These are phyloP conservation scores for Leptographium lundbergii DNA, from an alignment of 2,329 filamentous ascomycete species.

Conservation along the genomic window DNA sequence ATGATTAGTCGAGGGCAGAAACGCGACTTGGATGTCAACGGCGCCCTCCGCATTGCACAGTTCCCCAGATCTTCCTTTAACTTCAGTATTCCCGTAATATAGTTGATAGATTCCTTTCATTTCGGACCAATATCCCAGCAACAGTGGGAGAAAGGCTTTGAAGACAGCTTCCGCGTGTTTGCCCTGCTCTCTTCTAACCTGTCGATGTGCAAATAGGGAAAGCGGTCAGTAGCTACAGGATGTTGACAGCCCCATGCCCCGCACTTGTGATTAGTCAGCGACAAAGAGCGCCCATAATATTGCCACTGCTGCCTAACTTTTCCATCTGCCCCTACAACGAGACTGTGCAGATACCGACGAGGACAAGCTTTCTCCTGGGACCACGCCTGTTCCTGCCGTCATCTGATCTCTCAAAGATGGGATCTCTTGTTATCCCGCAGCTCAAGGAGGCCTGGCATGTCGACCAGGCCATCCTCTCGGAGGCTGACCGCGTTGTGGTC, in stretches of 20 bases:
- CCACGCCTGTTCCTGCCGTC: background rate
- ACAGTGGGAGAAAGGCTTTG: too few species aligned
- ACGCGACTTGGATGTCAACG: background rate
- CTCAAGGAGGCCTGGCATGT: conserved; percentile 93
- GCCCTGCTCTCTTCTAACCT: too few species aligned
- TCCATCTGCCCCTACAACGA: too few species aligned
- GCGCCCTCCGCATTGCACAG: background rate
- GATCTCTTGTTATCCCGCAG: conserved; percentile 86
- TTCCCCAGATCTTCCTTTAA: too few species aligned
- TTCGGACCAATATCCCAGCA: too few species aligned
- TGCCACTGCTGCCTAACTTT: background rate
- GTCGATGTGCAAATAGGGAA: background rate
- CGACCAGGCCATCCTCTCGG: conserved; percentile 80
- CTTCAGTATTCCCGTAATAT: too few species aligned
- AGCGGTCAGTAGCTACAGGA: background rate
- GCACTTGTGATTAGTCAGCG: background rate
- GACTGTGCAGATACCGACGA: background rate
- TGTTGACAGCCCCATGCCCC: background rate
- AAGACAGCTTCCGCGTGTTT: too few species aligned
- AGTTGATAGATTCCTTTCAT: too few species aligned
- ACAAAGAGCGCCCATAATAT: background rate
- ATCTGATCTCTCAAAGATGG: conserved; percentile 28
- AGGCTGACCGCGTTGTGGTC: conserved; percentile 85
- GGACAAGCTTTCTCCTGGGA: background rate
- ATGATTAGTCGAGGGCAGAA: background rate